These are phyloP conservation scores for Endotrypanum monterogeii DNA, from an alignment of 208 protist species.

Conservation along the genomic window DNA sequence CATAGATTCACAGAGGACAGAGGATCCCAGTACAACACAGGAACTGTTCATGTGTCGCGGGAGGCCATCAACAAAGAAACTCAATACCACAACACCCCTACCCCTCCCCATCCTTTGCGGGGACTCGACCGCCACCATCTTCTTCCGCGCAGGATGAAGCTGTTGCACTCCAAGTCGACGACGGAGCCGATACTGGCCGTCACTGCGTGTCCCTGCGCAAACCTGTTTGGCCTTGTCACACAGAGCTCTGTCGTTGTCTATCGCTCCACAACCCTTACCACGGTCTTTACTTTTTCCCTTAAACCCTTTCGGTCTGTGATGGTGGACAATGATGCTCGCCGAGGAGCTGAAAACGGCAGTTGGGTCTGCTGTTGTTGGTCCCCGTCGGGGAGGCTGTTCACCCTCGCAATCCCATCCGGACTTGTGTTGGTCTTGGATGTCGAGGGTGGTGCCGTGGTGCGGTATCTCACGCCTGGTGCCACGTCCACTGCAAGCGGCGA, in stretches of 20 bases:
- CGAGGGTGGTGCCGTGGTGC: conserved; percentile 61
- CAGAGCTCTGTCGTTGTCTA: conserved; percentile 55
- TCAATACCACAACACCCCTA: not conserved
- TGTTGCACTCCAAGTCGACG: conserved; percentile 68
- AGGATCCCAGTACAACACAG: not conserved
- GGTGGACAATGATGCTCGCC: not conserved
- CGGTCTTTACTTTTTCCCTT: conserved; percentile 58
- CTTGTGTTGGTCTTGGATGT: conserved; percentile 69
- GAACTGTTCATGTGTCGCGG: not conserved
- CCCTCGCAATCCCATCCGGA: conserved; percentile 50
- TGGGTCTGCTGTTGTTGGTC: conserved; percentile 54
- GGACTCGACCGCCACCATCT: not conserved
- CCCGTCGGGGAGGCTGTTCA: conserved; percentile 70
- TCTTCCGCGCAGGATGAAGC: conserved; percentile 56
- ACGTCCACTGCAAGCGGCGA: not conserved
- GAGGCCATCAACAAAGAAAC: not conserved
- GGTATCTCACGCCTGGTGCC: conserved; percentile 42
- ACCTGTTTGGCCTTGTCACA: conserved; percentile 79
- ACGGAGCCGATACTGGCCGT: conserved; percentile 71
- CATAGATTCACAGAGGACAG: not conserved
- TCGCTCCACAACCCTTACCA: conserved; percentile 78
- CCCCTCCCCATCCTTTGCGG: not conserved
- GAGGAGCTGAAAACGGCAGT: not conserved
- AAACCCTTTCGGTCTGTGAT: conserved; percentile 11
- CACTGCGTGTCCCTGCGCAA: conserved; percentile 75